Percentiles rank a stretch among this genome's conserved stretches.
Evolutionary conservation across 257 asterid genomes (phyloP).

Genomic region (Rhazya stricta): DNA sequence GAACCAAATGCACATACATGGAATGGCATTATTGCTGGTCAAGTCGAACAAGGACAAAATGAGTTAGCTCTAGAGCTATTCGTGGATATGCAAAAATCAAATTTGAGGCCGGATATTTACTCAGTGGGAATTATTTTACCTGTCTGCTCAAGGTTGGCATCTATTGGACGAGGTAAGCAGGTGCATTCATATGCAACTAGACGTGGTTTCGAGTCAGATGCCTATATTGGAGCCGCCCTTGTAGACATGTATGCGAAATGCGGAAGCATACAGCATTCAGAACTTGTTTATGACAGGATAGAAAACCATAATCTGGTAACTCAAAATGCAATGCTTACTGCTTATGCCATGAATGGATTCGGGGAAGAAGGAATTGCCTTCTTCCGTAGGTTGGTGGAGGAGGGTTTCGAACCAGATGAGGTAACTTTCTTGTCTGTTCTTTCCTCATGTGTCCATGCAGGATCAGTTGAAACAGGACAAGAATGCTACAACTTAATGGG

Average conservation of each 20-base stretch:
- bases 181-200: conserved; percentile 60
- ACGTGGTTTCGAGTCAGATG: conserved; percentile 49
- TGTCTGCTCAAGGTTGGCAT: conserved; percentile 58
- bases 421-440: conserved; percentile 71
- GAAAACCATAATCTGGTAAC: conserved; percentile 44
- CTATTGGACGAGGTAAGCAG: conserved; percentile 56
- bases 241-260: conserved; percentile 80
- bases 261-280: conserved; percentile 50
- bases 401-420: conserved; percentile 53
- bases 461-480: conserved; percentile 49
- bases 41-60: conserved; percentile 47
- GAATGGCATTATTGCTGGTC: conserved; percentile 69
- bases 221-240: conserved; percentile 53
- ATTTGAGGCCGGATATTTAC: conserved; percentile 59
- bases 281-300: conserved; percentile 31
- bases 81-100: conserved; percentile 47
- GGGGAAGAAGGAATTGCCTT: conserved; percentile 62
- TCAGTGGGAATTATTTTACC: conserved; percentile 58
- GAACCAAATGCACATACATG: conserved; percentile 65
- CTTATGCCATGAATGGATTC: conserved; percentile 69
- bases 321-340: conserved; percentile 71
- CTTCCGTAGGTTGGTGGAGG: conserved; percentile 41
- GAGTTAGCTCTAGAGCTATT: conserved; percentile 56
- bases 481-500: conserved; percentile 59
- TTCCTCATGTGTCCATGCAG: conserved; percentile 71